Conservation (phyloP, 2,329 filamentous ascomycete species). For the Epichloe brachyelytri region DNA sequence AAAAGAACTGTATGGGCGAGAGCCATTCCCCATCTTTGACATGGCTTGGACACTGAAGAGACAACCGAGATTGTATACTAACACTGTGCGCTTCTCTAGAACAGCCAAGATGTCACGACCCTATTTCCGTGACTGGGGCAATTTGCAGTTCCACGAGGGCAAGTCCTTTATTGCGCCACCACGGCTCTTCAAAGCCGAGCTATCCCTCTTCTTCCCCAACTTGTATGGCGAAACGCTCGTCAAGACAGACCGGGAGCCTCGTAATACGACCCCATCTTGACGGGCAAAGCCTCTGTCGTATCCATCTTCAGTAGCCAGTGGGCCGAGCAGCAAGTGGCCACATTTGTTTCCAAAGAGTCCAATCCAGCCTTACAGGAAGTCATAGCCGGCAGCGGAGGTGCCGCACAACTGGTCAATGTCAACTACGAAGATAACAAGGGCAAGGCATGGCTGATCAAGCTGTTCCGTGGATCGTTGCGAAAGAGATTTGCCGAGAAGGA, state of each 20-base stretch:
- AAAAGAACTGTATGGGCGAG: conserved; percentile 52
- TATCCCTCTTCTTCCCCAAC: conserved; percentile 89
- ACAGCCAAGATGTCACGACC: conserved; percentile 68
- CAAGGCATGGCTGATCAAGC: conserved; percentile 43
- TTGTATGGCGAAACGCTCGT: conserved; percentile 66
- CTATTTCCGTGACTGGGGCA: conserved; percentile 93
- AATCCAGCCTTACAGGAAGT: conserved; percentile 60
- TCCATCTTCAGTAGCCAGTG: conserved; percentile 71
- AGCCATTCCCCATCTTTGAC: not conserved
- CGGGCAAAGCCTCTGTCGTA: conserved; percentile 64
- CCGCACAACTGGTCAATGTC: conserved; percentile 68
- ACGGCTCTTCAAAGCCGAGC: conserved; percentile 69
- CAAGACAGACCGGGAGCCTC: conserved; percentile 33
- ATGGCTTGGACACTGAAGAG: not conserved
- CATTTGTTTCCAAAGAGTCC: conserved; percentile 50
- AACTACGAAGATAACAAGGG: conserved; percentile 77
- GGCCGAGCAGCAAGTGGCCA: conserved; percentile 68
- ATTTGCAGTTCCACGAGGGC: conserved; percentile 69
- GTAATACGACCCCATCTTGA: conserved; percentile 64
- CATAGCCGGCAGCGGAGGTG: conserved; percentile 37
- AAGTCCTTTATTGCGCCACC: conserved; percentile 85
- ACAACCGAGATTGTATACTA: conserved; percentile 3
- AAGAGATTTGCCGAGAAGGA: conserved; percentile 35
- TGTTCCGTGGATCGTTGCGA: conserved; percentile 43
- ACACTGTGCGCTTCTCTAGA: conserved; percentile 25